Base-by-base conservation (phyloP, 371 early-diverging fungal genomes). In the Apophysomyces trapeziformis region DNA sequence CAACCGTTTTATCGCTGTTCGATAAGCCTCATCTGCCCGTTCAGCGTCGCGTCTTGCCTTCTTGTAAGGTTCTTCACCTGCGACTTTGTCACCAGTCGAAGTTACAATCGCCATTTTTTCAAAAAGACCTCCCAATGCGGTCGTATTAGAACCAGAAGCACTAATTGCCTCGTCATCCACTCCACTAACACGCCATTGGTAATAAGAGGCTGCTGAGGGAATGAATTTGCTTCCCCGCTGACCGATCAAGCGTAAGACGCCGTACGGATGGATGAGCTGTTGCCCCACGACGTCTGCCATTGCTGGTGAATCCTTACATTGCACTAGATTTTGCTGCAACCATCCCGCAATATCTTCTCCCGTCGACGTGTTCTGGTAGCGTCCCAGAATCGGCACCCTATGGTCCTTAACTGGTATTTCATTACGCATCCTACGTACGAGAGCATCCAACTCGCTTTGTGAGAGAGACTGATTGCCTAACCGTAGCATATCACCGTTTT, bases 261-360 rank as follows among this genome's bases (percentile, higher is more conserved):
- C 86, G 63, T 90, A 82, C 35, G 82, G 80, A 1, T 76, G 78
- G 56, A 90, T 81, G 65, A 92, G 71, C 59, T 90, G 90, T 67
- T 92, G 92, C 7, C 90, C 92, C 38, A 92, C 86, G 1, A 84
- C 75, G 47, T 90, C 86, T 1, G 90, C 89, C 69, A 90, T 90
- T 2, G 83, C 75, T 68, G 87, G 84, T 65, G 82, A 73, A 73
- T 89, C 77, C 78, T 82, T 65, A 79, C 87, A 65, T 71, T 89
- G 71, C 4, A 86, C 80, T 63, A 90, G 61, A 73, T 87, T 85
- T 44, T 87, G 83, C 65, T 86, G 87, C 64, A 90, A 78, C 93
- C 93, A 92, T 32, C 80, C 74, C 1, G 87, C 87, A 61, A 92
- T 85, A 58, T 84, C 81, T 60, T 90, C 89, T 35, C 93, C 93